A percentile compares a stretch with the other conserved stretches of the same genome.
Evolutionary conservation across 2,329 filamentous ascomycete genomes (phyloP).

Genomic region (Trichoderma sp.): DNA sequence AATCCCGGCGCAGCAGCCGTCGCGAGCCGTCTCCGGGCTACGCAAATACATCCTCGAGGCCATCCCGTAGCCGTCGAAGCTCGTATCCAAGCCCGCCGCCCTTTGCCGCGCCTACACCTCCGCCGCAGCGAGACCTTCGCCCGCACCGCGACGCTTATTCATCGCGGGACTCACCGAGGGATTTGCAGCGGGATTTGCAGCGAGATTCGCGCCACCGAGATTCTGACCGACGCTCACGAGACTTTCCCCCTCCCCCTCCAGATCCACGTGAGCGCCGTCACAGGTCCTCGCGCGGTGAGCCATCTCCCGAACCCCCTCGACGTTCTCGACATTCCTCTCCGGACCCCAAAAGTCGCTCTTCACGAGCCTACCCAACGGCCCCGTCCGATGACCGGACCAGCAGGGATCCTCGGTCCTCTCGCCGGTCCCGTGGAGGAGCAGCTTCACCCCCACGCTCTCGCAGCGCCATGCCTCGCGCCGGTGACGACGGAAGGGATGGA

Average conservation of each 20-base stretch:
- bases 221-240: constrained; percentile 3
- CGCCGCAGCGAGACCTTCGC: neutral
- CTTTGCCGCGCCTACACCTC: constrained; percentile 5
- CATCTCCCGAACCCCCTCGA: neutral
- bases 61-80: neutral
- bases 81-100: neutral
- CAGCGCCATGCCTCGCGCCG: neutral
- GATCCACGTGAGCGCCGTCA: constrained; percentile 16
- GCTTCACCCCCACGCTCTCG: constrained; percentile 1
- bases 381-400: neutral
- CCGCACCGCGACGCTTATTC: neutral
- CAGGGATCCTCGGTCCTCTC: neutral
- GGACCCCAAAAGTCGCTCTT: neutral
- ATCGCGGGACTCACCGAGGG: neutral
- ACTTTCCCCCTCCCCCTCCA: neutral
- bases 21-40: neutral
- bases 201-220: neutral
- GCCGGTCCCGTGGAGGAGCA: constrained; percentile 3
- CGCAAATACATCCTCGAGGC: neutral
- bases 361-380: neutral
- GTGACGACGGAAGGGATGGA: neutral
- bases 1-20: constrained; percentile 13
- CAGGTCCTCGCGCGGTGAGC: constrained; percentile 15
- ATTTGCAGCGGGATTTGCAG: neutral
- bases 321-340: constrained; percentile 11